Base-by-base conservation (phyloP, 2,329 filamentous ascomycete genomes). In the Aspergillus clavatus region DNA sequence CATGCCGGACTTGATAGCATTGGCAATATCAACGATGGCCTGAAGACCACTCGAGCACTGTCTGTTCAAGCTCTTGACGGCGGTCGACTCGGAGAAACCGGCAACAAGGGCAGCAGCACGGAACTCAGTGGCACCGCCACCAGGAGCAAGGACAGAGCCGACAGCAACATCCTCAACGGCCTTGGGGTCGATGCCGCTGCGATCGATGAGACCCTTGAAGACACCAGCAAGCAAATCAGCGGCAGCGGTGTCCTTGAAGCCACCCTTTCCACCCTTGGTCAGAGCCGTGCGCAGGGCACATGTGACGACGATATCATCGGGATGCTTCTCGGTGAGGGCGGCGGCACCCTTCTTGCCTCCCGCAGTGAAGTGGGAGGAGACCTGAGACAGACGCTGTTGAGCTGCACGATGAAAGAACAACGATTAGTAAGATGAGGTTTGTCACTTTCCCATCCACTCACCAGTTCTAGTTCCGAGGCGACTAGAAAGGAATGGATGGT, bases 101-200 rank as follows among this genome's bases (percentile, higher is more conserved):
- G 93, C 93, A 5, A 89, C 88, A 46, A 97, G 78, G 43, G 85
- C 84, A 27, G 93, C 93, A 48, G 89, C 93, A 55, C 93, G 86
- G 83, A 95, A 96, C 74, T 97, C 93, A 38, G 93, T 97, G 18
- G 93, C 93, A 56, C 91, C 93, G 57, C 89, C 93, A 51, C 93
- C 93, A 26, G 91, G 91, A 14, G 91, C 83, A 39, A 98, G 83
- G 23, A 98, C 93, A 45, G 84, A 86, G 55, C 93, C 93, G 47
- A 97, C 90, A 42, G 86, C 86, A 55, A 98, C 85, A 66, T 98
- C 93, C 70, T 97, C 88, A 39, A 98, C 89, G 27, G 93, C 78
- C 28, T 74, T 75, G 18, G 93, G 90, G 72, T 96, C 87, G 71
- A 97, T 94, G 55, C 83, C 83, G 56, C 90, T 96, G 59, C 89